Percentiles rank a stretch among this genome's conserved stretches.
These are phyloP conservation scores for Eimeria brunetti DNA, from an alignment of 169 alveolate genomes.

Conservation along the genomic window DNA sequence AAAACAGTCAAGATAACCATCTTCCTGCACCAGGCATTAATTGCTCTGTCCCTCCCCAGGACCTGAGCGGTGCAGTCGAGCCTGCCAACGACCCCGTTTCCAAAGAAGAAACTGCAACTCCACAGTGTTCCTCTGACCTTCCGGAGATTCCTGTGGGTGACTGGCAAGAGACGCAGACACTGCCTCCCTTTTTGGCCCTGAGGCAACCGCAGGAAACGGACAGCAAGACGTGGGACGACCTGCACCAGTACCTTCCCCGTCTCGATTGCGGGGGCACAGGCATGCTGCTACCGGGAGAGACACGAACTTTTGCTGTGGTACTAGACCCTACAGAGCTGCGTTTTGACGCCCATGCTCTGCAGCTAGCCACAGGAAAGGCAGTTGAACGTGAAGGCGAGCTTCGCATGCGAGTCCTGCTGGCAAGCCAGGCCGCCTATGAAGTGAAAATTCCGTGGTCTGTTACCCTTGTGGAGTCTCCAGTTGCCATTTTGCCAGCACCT, in stretches of 20 bases:
- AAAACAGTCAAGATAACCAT: neutral
- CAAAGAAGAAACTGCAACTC: neutral
- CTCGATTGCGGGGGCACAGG: conserved; percentile 64
- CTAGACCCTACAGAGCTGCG: conserved; percentile 47
- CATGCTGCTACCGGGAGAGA: conserved; percentile 73
- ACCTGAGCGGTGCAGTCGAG: neutral
- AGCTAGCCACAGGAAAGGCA: conserved; percentile 61
- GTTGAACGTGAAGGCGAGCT: conserved; percentile 46
- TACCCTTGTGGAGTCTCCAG: neutral
- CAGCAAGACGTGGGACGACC: conserved; percentile 41
- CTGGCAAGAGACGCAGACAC: neutral
- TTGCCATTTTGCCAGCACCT: conserved; percentile 63
- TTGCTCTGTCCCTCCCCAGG: neutral
- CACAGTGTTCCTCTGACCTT: neutral
- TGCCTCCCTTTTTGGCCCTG: conserved; percentile 27
- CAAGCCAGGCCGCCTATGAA: conserved; percentile 71
- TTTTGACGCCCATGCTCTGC: conserved; percentile 60
- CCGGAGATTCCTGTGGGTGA: neutral
- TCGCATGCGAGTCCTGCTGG: conserved; percentile 62
- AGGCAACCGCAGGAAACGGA: conserved; percentile 5
- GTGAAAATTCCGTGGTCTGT: conserved; percentile 51
- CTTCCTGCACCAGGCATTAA: neutral
- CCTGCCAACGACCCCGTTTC: neutral
- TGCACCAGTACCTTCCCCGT: conserved; percentile 47
- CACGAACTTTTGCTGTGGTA: conserved; percentile 54